Conservation (phyloP, 2,329 filamentous ascomycete genomes). For the Septoria linicola region DNA sequence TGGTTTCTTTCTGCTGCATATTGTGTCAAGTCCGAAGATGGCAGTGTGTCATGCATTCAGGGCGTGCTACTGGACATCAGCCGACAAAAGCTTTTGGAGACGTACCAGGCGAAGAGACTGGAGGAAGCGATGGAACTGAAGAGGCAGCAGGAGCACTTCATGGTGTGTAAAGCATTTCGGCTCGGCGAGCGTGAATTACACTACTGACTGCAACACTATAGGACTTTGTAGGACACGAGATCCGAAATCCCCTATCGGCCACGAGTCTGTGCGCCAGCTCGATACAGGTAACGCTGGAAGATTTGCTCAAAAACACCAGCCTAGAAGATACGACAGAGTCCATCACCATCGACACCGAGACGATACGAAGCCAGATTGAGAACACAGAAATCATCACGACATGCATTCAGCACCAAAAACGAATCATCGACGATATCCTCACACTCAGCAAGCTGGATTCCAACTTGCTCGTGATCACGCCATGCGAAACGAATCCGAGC, state of each 20-base stretch:
- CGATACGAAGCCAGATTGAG: constrained; percentile 24
- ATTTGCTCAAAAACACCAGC: constrained; percentile 6
- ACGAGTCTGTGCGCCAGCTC: constrained; percentile 41
- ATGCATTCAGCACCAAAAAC: constrained; percentile 37
- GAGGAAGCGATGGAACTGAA: constrained; percentile 41
- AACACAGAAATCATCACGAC: constrained; percentile 34
- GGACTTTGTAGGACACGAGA: constrained; percentile 39
- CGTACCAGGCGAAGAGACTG: constrained; percentile 40
- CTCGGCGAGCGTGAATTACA: background rate
- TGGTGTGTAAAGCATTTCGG: constrained; percentile 15
- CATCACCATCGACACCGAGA: constrained; percentile 10
- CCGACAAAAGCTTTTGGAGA: constrained; percentile 42
- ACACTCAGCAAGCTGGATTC: constrained; percentile 43
- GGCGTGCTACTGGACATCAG: constrained; percentile 43
- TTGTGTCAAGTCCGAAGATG: constrained; percentile 12
- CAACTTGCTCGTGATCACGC: constrained; percentile 39
- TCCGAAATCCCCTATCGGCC: constrained; percentile 46
- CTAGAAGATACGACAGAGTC: constrained; percentile 11
- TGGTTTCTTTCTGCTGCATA: constrained; percentile 27
- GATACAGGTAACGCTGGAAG: constrained; percentile 15
- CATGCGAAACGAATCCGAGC: constrained; percentile 37
- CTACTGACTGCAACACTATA: background rate
- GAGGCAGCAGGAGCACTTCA: constrained; percentile 35
- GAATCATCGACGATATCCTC: constrained; percentile 50
- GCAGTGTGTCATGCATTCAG: constrained; percentile 37